Evolutionary conservation across 495 filamentous ascomycete genomes (phyloP).

Genomic region (Jackrogersella multiformis): DNA sequence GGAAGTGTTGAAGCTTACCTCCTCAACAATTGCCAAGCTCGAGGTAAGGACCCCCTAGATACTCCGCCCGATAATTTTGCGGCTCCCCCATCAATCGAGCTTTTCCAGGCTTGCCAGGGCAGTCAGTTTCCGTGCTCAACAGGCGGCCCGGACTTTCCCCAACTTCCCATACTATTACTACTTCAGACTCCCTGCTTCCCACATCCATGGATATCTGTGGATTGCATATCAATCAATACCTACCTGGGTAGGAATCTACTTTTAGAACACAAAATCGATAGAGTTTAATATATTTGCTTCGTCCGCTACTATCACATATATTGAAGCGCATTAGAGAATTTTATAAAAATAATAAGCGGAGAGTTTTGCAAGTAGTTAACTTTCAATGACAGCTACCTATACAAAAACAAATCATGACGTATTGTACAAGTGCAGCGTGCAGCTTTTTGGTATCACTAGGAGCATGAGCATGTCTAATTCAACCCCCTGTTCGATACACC

Average conservation of each 20-base stretch:
- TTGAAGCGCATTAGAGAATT: neutral
- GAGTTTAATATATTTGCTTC: neutral
- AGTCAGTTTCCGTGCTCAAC: slow-evolving; percentile 22
- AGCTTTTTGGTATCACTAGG: slow-evolving; percentile 49
- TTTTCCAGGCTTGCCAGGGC: slow-evolving; percentile 3
- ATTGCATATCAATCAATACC: neutral
- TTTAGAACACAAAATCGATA: slow-evolving; percentile 1
- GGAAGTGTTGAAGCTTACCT: slow-evolving; percentile 44
- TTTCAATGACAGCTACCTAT: slow-evolving; percentile 35
- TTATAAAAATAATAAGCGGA: neutral
- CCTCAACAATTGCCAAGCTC: slow-evolving; percentile 46
- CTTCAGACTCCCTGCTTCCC: neutral
- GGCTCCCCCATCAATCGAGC: slow-evolving; percentile 30
- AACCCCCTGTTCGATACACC: slow-evolving; percentile 44
- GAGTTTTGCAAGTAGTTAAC: slow-evolving; percentile 26
- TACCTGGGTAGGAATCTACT: neutral
- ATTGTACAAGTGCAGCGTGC: slow-evolving; percentile 50
- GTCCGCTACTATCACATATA: neutral
- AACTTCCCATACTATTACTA: slow-evolving; percentile 8
- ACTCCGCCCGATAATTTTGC: slow-evolving; percentile 32
- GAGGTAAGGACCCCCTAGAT: slow-evolving; percentile 13
- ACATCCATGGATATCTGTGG: neutral
- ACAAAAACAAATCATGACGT: slow-evolving; percentile 41
- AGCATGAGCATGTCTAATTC: slow-evolving; percentile 47
- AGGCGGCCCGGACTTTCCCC: slow-evolving; percentile 39